Base-by-base conservation (phyloP, 164 flowering plant genomes). In the Litsea cubeba region DNA sequence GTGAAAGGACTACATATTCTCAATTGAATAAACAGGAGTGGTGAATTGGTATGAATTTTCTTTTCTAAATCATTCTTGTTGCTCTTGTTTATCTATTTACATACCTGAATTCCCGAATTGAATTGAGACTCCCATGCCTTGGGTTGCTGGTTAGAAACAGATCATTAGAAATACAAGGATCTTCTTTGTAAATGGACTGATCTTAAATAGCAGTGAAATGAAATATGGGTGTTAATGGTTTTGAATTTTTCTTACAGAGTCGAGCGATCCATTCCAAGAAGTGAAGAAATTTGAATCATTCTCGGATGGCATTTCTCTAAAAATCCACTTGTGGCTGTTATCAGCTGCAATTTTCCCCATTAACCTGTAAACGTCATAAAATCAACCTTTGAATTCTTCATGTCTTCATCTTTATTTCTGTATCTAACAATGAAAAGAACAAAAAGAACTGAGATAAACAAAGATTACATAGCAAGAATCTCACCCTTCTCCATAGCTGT, bases 401-500 rank as follows among this genome's bases (percentile, higher is more conserved):
- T 26, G 18, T 26, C 28, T 14, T 65, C 28, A 25, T 57, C 12
- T 50, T 20, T 23, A n/a, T 20, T n/a, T 10, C 1, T 22, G 2
- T 54, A 35, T 12, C 26, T 28, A 5, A 18, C 58, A 73, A 22
- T 63, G 25, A 24, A n/a, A 17, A 50, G 60, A 72, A 26, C 54
- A 12, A 54, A 28, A 12, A 30, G 62, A 3, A 51, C 2, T 1
- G 30, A 24, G 50, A 20, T 25, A 72, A 12, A 71, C 18, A 51
- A 65, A 40, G 32, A 46, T 51, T 54, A 69, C 20, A 62, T 22
- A 68, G 26, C 50, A 57, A 22, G 5, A 58, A 51, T 68, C 76
- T 84, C 74, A 92, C 97, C 93, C 95, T 88, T 92, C 95, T 72
- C 97, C 97, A 80, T 79, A 92, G 75, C 74, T 88, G 66, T 89